Conservation (phyloP, 2,329 filamentous ascomycete genomes). For the Cladosporium sp. region DNA sequence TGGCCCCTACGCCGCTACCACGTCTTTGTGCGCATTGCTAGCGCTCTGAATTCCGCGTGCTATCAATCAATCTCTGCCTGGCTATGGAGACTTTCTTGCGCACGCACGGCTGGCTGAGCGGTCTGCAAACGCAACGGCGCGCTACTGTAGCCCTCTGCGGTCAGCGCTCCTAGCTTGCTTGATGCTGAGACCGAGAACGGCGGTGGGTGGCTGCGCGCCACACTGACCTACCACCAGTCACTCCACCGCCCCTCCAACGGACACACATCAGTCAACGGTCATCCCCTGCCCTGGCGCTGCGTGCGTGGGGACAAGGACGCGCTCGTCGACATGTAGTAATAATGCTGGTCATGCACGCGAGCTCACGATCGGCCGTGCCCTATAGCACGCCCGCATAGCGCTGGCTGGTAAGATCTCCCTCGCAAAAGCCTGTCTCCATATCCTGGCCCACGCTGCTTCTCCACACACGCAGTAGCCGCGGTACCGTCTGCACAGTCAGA, state of each 20-base stretch:
- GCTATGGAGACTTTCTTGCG: too few relatives aligned
- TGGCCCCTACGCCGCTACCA: too few relatives aligned
- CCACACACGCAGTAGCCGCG: not conserved
- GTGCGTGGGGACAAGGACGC: not conserved
- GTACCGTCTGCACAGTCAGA: not conserved
- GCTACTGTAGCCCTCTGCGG: not conserved
- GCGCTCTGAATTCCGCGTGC: too few relatives aligned
- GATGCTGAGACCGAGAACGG: constrained; percentile 2
- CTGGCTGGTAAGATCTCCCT: constrained; percentile 1
- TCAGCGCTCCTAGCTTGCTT: not conserved
- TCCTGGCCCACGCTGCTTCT: not conserved
- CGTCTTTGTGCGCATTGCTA: too few relatives aligned
- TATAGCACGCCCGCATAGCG: not conserved
- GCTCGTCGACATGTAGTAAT: not conserved
- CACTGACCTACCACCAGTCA: not conserved
- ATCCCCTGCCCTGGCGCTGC: not conserved
- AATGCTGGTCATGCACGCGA: not conserved
- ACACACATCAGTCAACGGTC: not conserved
- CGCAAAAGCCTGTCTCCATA: constrained; percentile 1
- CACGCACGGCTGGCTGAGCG: not conserved
- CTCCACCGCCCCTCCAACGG: constrained; percentile 1
- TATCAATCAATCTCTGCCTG: not conserved
- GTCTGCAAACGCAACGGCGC: not conserved
- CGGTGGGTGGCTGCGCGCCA: not conserved
- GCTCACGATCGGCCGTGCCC: constrained; percentile 2